Conservation (phyloP, 441 rosid genomes). For the Omphalea diandra region DNA sequence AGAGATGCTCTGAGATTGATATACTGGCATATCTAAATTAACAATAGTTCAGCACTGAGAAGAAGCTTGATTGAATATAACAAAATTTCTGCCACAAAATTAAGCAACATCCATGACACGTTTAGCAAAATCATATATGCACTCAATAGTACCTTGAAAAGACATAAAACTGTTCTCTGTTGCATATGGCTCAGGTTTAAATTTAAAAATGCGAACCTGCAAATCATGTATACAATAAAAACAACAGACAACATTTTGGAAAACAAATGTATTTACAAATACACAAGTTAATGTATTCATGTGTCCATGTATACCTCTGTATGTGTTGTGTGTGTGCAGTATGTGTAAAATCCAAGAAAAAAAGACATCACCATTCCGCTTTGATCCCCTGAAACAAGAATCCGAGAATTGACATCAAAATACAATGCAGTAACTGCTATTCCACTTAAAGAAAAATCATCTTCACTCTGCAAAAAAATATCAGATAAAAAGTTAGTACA, state of each 20-base stretch:
- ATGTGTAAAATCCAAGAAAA: constrained; percentile 5
- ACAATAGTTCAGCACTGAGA: not conserved
- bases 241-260: constrained; percentile 10
- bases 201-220: constrained; percentile 78
- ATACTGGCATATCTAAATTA: not conserved
- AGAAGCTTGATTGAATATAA: not conserved
- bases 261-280: constrained; percentile 9
- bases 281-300: not conserved
- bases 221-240: constrained; percentile 3
- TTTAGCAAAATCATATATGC: constrained; percentile 6
- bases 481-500: constrained; percentile 7
- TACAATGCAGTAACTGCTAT: constrained; percentile 60
- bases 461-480: constrained; percentile 62
- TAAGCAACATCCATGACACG: no score
- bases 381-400: constrained; percentile 83
- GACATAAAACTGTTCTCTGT: constrained; percentile 62
- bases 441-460: constrained; percentile 64
- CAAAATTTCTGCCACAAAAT: not conserved
- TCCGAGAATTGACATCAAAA: constrained; percentile 52
- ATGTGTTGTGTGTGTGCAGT: not conserved
- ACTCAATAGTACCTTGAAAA: constrained; percentile 48
- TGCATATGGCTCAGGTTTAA: constrained; percentile 73
- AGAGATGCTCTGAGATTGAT: not conserved
- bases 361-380: constrained; percentile 61
- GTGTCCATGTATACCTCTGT: not conserved